phyloP scores from a whole-genome alignment of 371 early-diverging fungal genomes.

The Actinomucor elegans region DNA sequence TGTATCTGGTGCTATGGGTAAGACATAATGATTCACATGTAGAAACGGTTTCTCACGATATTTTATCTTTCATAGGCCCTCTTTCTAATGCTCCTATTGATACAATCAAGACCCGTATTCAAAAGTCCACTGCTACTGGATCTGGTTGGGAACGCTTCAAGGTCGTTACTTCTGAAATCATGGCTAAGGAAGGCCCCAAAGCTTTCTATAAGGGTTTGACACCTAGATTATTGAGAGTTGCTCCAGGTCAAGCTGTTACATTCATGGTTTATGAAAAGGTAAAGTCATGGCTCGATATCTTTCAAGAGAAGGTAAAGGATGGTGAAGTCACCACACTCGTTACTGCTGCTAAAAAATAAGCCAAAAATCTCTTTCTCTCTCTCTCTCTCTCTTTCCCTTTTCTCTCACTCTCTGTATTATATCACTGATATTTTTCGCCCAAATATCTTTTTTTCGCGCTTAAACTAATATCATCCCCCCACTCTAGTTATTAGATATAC shows the following conservation, averaged over 20 bases:
- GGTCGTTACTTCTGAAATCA: conserved; percentile 68
- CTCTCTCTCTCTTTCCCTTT: too few relatives aligned
- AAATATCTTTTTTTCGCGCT: too few relatives aligned
- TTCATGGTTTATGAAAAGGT: conserved; percentile 90
- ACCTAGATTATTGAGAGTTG: conserved; percentile 90
- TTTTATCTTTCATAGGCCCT: conserved; percentile 56
- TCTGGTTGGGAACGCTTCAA: conserved; percentile 83
- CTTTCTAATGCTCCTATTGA: conserved; percentile 97
- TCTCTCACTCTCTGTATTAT: too few relatives aligned
- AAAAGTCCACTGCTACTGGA: conserved; percentile 75
- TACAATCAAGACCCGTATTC: conserved; percentile 98
- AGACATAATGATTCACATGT: conserved; percentile 4
- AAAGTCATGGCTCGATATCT: conserved; percentile 67
- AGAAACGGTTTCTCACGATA: conserved; percentile 1
- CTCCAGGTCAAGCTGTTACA: conserved; percentile 86
- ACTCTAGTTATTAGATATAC: too few relatives aligned
- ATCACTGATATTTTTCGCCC: too few relatives aligned
- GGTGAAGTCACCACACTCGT: conserved; percentile 29
- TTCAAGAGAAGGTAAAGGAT: conserved; percentile 46
- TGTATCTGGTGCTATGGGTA: conserved; percentile 93
- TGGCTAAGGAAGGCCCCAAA: conserved; percentile 86
- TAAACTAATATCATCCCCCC: too few relatives aligned
- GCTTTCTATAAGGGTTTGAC: conserved; percentile 97
- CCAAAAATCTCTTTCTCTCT: too few relatives aligned
- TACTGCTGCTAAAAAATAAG: conserved; percentile 11